phyloP scores from a whole-genome alignment of 768 basidiomycete species.

The Boletus edulis region DNA sequence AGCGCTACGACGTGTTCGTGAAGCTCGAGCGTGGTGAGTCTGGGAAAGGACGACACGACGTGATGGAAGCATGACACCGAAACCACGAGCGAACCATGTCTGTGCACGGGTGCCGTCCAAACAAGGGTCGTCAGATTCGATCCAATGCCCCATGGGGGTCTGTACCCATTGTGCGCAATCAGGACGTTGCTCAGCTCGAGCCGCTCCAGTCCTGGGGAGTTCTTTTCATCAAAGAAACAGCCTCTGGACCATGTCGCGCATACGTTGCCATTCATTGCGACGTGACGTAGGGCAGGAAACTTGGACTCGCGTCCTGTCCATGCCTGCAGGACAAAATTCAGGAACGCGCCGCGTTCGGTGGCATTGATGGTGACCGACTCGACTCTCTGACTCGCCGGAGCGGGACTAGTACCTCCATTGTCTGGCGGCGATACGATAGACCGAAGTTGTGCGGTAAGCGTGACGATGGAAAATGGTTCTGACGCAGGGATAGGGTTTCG shows the following conservation, averaged over 20 bases:
- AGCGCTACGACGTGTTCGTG: constrained; percentile 10
- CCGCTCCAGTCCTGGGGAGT: constrained; percentile 9
- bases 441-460: constrained; percentile 16
- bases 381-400: constrained; percentile 10
- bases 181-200: constrained; percentile 20
- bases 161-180: constrained; percentile 5
- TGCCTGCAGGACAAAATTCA: constrained; percentile 17
- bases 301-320: constrained; percentile 13
- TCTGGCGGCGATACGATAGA: constrained; percentile 9
- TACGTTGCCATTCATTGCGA: constrained; percentile 12
- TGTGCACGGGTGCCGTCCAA: constrained; percentile 13
- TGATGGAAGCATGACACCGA: constrained; percentile 17
- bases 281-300: constrained; percentile 10
- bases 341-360: constrained; percentile 14
- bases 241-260: constrained; percentile 18
- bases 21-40: constrained; percentile 17
- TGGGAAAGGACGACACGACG: constrained; percentile 21
- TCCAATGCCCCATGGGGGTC: constrained; percentile 11
- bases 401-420: background rate
- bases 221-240: constrained; percentile 20
- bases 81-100: constrained; percentile 10
- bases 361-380: constrained; percentile 16
- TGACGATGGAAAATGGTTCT: constrained; percentile 10
- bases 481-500: constrained; percentile 2
- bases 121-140: constrained; percentile 23